A percentile compares a stretch with the other conserved stretches of the same genome.
phyloP scores from a whole-genome alignment of 208 protist genomes.

The Tritrichomonas foetus region DNA sequence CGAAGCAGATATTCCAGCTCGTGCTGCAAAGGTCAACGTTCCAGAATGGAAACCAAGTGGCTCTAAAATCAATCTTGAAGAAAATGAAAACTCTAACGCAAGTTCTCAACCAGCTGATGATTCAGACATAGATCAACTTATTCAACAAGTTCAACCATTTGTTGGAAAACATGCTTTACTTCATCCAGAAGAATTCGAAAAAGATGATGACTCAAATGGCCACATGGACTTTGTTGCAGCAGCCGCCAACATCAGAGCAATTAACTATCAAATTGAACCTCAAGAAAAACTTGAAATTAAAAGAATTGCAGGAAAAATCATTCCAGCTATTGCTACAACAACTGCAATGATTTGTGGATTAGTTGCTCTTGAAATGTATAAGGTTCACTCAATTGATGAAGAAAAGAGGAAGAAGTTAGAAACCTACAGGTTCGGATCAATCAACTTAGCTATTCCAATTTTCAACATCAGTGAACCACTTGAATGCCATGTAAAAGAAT shows the following conservation, averaged over 20 bases:
- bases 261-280: constrained; percentile 58
- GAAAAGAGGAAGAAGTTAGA: not conserved
- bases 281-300: constrained; percentile 50
- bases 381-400: constrained; percentile 72
- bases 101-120: not conserved
- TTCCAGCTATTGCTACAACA: constrained; percentile 99
- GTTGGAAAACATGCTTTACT: constrained; percentile 49
- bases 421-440: constrained; percentile 11
- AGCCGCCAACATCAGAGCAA: constrained; percentile 61
- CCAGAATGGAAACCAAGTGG: not conserved
- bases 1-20: not conserved
- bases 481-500: not conserved
- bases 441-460: not conserved
- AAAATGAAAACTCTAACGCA: not conserved
- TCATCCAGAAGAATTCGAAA: constrained; percentile 57
- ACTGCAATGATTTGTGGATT: constrained; percentile 95
- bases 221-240: constrained; percentile 63
- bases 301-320: constrained; percentile 86
- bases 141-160: not conserved
- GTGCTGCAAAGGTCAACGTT: not conserved
- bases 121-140: not conserved
- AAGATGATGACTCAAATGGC: constrained; percentile 71
- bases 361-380: constrained; percentile 89
- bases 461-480: constrained; percentile 10
- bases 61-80: not conserved